Evolutionary conservation across 2,329 filamentous ascomycete genomes (phyloP).

Genomic region (Ramularia endophylla): DNA sequence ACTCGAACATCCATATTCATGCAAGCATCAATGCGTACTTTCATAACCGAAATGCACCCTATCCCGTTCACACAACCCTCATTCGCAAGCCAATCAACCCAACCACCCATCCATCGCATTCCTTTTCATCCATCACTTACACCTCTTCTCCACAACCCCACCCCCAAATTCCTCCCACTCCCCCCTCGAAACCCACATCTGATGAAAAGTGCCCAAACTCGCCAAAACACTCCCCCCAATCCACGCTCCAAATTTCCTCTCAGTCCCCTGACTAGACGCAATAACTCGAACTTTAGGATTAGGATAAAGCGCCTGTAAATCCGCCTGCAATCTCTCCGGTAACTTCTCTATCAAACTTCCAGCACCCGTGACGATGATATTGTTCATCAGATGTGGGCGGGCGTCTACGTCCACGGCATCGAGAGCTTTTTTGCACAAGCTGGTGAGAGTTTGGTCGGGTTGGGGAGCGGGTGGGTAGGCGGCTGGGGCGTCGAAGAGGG

Average conservation of each 20-base stretch:
- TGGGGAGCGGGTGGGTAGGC: conserved; percentile 57
- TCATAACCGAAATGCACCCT: too few species aligned
- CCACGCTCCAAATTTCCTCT: conserved; percentile 90
- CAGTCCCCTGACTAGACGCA: conserved; percentile 76
- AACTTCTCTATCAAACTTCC: conserved; percentile 85
- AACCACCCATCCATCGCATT: background rate
- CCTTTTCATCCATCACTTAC: conserved; percentile 68
- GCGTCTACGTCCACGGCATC: conserved; percentile 83
- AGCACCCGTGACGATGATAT: conserved; percentile 89
- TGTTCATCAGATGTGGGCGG: conserved; percentile 72
- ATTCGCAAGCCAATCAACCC: too few species aligned
- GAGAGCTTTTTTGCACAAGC: conserved; percentile 72
- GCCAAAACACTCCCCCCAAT: conserved; percentile 94
- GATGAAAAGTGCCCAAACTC: conserved; percentile 94
- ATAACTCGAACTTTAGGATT: conserved; percentile 82
- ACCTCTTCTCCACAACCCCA: conserved; percentile 89
- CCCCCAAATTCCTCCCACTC: conserved; percentile 95
- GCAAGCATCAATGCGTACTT: too few species aligned
- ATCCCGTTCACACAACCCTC: too few species aligned
- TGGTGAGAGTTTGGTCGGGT: conserved; percentile 68
- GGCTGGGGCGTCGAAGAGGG: conserved; percentile 81
- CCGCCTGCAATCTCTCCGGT: conserved; percentile 80
- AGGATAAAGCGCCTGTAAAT: conserved; percentile 76
- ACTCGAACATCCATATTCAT: too few species aligned
- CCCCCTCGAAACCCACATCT: conserved; percentile 98